phyloP scores from a whole-genome alignment of 148 eudicot species.

The Arbutus unedo region DNA sequence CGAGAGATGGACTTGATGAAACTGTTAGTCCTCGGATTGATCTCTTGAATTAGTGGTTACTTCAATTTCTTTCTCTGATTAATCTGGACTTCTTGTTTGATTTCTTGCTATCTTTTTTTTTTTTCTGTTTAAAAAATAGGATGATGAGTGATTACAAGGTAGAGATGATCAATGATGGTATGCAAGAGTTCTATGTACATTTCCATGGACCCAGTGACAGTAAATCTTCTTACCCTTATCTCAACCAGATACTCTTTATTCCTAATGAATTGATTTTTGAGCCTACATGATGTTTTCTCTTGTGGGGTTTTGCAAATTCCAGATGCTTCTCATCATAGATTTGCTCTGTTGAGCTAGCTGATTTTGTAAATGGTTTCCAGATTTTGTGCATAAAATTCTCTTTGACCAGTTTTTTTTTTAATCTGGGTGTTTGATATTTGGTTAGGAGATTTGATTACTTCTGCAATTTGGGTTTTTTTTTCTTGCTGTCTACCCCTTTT shows the following conservation, averaged over 20 bases:
- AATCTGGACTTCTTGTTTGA: slow-evolving; percentile 9
- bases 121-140: slow-evolving; percentile 34
- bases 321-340: slow-evolving; percentile 18
- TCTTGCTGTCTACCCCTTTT: neutral
- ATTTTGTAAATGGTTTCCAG: neutral
- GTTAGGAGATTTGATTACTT: slow-evolving; percentile 3
- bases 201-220: slow-evolving; percentile 88
- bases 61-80: neutral
- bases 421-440: slow-evolving; percentile 13
- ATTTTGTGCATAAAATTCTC: neutral
- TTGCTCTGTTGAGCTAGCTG: slow-evolving; percentile 14
- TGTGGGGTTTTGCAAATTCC: slow-evolving; percentile 18
- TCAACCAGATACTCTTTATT: slow-evolving; percentile 8
- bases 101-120: slow-evolving; percentile 2
- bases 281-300: neutral
- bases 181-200: slow-evolving; percentile 88
- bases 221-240: slow-evolving; percentile 31
- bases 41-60: neutral
- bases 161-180: slow-evolving; percentile 90
- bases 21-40: slow-evolving; percentile 41
- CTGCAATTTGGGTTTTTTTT: neutral
- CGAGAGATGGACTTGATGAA: slow-evolving; percentile 98
- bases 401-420: neutral
- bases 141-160: slow-evolving; percentile 99
- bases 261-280: slow-evolving; percentile 13